phyloP scores from a whole-genome alignment of 495 filamentous ascomycete species.

The Xylaria sp. region DNA sequence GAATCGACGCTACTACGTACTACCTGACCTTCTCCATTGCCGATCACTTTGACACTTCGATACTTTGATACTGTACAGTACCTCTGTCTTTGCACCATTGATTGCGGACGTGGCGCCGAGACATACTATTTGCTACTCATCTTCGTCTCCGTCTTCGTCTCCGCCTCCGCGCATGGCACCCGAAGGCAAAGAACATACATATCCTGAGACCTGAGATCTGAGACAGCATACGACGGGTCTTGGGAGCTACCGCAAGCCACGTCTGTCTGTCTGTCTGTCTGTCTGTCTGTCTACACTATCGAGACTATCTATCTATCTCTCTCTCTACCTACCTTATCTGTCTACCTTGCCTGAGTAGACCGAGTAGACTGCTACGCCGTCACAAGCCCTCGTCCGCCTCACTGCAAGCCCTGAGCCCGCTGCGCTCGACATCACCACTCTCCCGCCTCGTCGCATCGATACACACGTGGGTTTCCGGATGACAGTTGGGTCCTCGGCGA shows the following conservation, averaged over 20 bases:
- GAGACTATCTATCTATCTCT: no score
- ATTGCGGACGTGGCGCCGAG: neutral
- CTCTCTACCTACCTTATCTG: no score
- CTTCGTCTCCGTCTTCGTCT: no score
- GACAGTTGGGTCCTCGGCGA: slow-evolving; percentile 5
- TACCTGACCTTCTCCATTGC: slow-evolving; percentile 2
- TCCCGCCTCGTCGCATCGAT: slow-evolving; percentile 8
- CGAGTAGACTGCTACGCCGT: neutral
- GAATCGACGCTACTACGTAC: neutral
- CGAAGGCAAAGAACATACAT: neutral
- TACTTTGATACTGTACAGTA: no score
- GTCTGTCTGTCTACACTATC: no score
- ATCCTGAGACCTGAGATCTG: no score
- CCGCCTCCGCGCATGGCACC: neutral
- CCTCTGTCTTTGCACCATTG: no score
- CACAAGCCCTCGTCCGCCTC: neutral
- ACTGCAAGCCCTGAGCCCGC: neutral
- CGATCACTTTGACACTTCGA: slow-evolving; percentile 15
- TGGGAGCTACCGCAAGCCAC: neutral
- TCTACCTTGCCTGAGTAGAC: no score
- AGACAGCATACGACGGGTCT: slow-evolving; percentile 1
- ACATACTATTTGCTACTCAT: neutral
- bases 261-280: no score
- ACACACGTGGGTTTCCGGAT: slow-evolving; percentile 17
- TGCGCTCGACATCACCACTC: neutral